Percentiles rank a stretch among this genome's conserved stretches.
These are phyloP conservation scores for Geotrichum phurueaensis DNA, from an alignment of 1,139 yeast genomes.

Conservation along the genomic window DNA sequence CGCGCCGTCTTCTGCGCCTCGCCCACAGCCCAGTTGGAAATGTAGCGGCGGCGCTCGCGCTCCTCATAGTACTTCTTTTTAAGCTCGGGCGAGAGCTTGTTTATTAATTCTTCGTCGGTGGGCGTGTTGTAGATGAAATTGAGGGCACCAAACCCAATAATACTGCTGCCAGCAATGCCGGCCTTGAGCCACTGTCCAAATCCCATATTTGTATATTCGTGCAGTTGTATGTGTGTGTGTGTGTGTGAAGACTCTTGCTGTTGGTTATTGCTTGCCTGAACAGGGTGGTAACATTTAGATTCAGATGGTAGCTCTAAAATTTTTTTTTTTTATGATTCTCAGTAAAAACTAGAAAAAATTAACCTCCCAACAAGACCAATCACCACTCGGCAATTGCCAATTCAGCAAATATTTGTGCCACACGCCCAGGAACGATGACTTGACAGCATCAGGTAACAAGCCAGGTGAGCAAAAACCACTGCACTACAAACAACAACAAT, in stretches of 20 bases:
- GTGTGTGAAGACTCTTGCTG: neutral
- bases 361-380: neutral
- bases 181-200: constrained; percentile 54
- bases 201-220: constrained; percentile 11
- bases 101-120: constrained; percentile 71
- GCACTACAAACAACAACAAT: neutral
- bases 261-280: neutral
- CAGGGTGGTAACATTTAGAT: neutral
- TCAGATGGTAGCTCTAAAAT: neutral
- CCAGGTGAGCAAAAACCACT: neutral
- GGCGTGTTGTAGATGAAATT: constrained; percentile 71
- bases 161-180: constrained; percentile 50
- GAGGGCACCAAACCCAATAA: constrained; percentile 62
- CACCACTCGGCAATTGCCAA: neutral
- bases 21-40: constrained; percentile 12
- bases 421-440: neutral
- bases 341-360: neutral
- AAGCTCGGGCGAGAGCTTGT: constrained; percentile 74
- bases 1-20: constrained; percentile 16
- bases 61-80: constrained; percentile 69
- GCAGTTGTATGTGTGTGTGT: neutral
- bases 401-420: neutral
- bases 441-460: neutral
- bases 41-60: constrained; percentile 36
- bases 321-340: neutral